Percentiles rank a stretch among this genome's conserved stretches.
Evolutionary conservation across 768 basidiomycete genomes (phyloP).

Genomic region (Suillus paluster): DNA sequence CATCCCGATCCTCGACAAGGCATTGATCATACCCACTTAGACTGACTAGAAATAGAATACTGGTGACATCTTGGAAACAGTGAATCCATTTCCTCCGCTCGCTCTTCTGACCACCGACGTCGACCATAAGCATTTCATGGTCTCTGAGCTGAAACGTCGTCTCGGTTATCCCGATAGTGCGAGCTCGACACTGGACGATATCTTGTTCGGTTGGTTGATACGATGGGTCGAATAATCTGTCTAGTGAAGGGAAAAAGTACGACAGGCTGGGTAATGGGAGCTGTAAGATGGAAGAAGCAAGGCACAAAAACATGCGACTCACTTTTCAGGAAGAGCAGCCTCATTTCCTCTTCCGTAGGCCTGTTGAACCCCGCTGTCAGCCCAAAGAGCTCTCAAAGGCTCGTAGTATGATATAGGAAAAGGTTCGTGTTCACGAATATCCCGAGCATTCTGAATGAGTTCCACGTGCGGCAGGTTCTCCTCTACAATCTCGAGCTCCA

Average conservation of each 20-base stretch:
- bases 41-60: conserved; percentile 89
- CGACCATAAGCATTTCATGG: conserved; percentile 91
- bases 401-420: conserved; percentile 74
- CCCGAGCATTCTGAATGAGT: conserved; percentile 66
- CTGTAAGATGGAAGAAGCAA: conserved; percentile 8
- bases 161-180: conserved; percentile 91
- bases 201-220: conserved; percentile 86
- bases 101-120: conserved; percentile 93
- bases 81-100: conserved; percentile 95
- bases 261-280: conserved; percentile 48
- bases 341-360: conserved; percentile 88
- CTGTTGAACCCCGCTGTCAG: conserved; percentile 71
- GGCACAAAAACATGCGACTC: conserved; percentile 25
- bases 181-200: conserved; percentile 83
- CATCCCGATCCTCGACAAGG: conserved; percentile 89
- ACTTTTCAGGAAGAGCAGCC: conserved; percentile 92
- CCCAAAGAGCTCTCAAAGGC: conserved; percentile 76
- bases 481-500: conserved; percentile 74
- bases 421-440: conserved; percentile 79
- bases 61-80: conserved; percentile 93
- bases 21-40: conserved; percentile 95
- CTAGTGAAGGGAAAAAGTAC: conserved; percentile 81
- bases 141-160: conserved; percentile 80
- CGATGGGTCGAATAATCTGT: conserved; percentile 73
- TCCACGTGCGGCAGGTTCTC: conserved; percentile 62